Evolutionary conservation across 73 alveolate genomes (phyloP).

Genomic region (Diophrys appendiculata): DNA sequence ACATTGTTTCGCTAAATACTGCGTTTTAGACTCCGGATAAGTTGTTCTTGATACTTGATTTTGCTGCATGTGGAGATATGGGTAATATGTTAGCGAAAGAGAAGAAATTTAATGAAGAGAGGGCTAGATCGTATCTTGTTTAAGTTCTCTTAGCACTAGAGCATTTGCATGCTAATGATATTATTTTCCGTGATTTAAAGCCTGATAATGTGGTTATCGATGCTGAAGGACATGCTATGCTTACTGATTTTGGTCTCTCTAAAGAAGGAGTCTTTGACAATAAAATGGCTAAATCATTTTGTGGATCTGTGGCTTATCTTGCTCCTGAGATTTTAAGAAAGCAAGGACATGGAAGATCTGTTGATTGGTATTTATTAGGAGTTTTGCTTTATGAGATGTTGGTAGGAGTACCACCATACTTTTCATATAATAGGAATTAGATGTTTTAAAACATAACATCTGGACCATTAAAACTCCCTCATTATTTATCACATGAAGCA

Average conservation of each 20-base stretch:
- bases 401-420: conserved; percentile 74
- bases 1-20: conserved; percentile 77
- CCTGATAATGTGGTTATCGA: conserved; percentile 85
- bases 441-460: conserved; percentile 61
- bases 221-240: conserved; percentile 68
- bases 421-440: conserved; percentile 40
- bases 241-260: conserved; percentile 86
- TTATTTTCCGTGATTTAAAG: conserved; percentile 81
- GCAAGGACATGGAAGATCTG: conserved; percentile 68
- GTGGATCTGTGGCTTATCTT: conserved; percentile 84
- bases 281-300: conserved; percentile 57
- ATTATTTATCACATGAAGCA: conserved; percentile 37
- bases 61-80: conserved; percentile 92
- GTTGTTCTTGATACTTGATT: conserved; percentile 86
- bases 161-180: conserved; percentile 64
- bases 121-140: conserved; percentile 82
- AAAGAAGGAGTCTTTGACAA: conserved; percentile 73
- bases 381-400: conserved; percentile 72
- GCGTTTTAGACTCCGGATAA: conserved; percentile 84
- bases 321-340: conserved; percentile 88
- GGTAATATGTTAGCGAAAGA: conserved; percentile 79
- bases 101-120: conserved; percentile 77
- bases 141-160: conserved; percentile 80
- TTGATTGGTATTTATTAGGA: conserved; percentile 88
- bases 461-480: conserved; percentile 63